Conservation (phyloP, 441 rosid species). For the Gossypium laxum region DNA sequence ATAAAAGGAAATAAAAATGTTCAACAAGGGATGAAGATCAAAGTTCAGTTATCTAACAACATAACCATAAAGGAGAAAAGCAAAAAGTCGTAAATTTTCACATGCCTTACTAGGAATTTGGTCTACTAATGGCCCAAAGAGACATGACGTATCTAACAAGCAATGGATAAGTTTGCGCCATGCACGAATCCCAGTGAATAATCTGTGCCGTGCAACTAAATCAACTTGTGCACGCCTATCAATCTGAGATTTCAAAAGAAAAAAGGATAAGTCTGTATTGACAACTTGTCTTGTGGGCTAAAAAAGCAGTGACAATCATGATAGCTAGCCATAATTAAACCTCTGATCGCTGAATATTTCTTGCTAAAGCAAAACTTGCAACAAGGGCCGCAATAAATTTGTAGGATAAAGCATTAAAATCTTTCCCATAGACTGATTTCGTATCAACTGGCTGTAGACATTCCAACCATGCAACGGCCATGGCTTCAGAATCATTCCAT, state of each 20-base stretch:
- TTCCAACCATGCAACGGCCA: slow-evolving; percentile 99
- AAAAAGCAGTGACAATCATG: slow-evolving; percentile 17
- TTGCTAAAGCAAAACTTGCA: slow-evolving; percentile 97
- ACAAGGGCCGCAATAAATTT: slow-evolving; percentile 92
- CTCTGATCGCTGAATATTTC: slow-evolving; percentile 97
- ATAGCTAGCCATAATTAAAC: slow-evolving; percentile 33
- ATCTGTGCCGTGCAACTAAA: slow-evolving; percentile 47
- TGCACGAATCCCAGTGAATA: slow-evolving; percentile 59
- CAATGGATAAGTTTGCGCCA: slow-evolving; percentile 90
- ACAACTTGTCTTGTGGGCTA: slow-evolving; percentile 13
- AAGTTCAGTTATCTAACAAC: slow-evolving; percentile 1
- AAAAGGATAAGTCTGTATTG: slow-evolving; percentile 15
- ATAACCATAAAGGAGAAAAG: slow-evolving; percentile 8
- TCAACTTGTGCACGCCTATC: slow-evolving; percentile 87
- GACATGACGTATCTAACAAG: slow-evolving; percentile 76
- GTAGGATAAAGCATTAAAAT: slow-evolving; percentile 89
- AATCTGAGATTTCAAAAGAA: slow-evolving; percentile 38
- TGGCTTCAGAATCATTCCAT: slow-evolving; percentile 93
- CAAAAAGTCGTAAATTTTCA: slow-evolving; percentile 31
- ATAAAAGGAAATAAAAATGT: slow-evolving; percentile 14
- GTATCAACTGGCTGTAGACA: slow-evolving; percentile 92
- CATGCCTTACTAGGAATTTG: slow-evolving; percentile 49
- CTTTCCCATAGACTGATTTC: slow-evolving; percentile 92
- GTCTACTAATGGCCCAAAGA: slow-evolving; percentile 70
- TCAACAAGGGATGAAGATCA: slow-evolving; percentile 5